phyloP scores from a whole-genome alignment of 2,329 filamentous ascomycete genomes.

The Cercospora brassicicola region DNA sequence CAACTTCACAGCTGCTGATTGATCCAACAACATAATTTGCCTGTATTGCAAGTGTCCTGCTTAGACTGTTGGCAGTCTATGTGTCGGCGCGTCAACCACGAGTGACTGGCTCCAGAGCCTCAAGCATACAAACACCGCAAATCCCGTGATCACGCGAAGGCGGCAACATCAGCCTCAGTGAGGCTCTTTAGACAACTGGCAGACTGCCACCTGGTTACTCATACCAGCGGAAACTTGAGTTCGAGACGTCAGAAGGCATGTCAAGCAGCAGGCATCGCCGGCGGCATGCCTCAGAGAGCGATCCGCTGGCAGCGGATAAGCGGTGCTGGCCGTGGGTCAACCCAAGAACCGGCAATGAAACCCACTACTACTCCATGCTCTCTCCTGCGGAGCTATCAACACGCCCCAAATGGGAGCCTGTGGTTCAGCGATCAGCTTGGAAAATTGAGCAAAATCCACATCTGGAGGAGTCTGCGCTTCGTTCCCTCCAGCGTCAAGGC shows the following conservation, averaged over 20 bases:
- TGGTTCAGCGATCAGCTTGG: not conserved
- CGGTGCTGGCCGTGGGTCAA: not conserved
- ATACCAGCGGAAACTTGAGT: not conserved
- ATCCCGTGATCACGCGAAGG: not conserved
- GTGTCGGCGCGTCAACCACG: not conserved
- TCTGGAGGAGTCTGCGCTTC: conserved; percentile 12
- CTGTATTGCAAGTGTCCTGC: not conserved
- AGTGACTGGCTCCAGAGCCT: not conserved
- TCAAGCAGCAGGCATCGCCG: not conserved
- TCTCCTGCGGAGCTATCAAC: not conserved
- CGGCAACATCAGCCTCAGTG: not conserved
- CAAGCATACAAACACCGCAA: not conserved
- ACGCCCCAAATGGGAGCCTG: conserved; percentile 18
- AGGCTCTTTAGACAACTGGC: no score
- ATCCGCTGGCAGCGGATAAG: not conserved
- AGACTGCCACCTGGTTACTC: not conserved
- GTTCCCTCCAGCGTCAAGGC: conserved; percentile 18
- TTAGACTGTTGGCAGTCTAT: not conserved
- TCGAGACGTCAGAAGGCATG: not conserved
- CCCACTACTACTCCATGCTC: not conserved
- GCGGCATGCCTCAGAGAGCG: not conserved
- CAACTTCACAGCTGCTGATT: not conserved
- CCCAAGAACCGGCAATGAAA: not conserved
- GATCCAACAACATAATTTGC: not conserved
- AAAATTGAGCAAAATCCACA: conserved; percentile 15